Conservation (phyloP, 2,329 filamentous ascomycete species). For the Ascochyta lentis region DNA sequence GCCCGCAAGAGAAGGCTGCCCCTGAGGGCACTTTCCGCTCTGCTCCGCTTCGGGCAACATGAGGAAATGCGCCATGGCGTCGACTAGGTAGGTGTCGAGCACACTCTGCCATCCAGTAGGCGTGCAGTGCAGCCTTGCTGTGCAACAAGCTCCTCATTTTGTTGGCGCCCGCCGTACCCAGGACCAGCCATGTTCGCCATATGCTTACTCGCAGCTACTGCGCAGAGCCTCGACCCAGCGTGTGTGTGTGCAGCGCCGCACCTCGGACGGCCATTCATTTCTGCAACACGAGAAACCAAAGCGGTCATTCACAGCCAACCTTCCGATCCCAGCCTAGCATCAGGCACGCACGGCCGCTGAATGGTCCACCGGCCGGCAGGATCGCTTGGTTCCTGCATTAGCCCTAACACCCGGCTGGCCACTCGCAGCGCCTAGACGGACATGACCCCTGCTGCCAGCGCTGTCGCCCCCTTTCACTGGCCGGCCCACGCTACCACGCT, state of each 20-base stretch:
- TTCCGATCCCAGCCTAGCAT: constrained; percentile 39
- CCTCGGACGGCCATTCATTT: constrained; percentile 35
- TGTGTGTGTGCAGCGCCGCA: constrained; percentile 10
- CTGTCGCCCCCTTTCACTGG: constrained; percentile 41
- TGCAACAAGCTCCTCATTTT: constrained; percentile 12
- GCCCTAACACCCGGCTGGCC: constrained; percentile 37
- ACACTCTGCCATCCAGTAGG: no score
- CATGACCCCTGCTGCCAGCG: constrained; percentile 36
- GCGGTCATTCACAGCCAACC: constrained; percentile 32
- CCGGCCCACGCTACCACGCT: constrained; percentile 45
- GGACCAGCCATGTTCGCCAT: constrained; percentile 30
- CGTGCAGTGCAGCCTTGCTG: constrained; percentile 10
- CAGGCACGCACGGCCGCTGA: constrained; percentile 32
- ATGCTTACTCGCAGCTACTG: constrained; percentile 19
- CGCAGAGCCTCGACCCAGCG: constrained; percentile 32
- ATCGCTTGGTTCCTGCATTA: constrained; percentile 47
- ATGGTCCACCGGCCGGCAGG: constrained; percentile 35
- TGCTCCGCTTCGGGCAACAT: constrained; percentile 4
- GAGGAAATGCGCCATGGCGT: constrained; percentile 1
- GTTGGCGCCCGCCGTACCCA: constrained; percentile 21
- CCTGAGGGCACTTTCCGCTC: constrained; percentile 7
- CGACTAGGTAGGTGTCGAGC: background rate
- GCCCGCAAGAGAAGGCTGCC: constrained; percentile 13
- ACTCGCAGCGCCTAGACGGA: constrained; percentile 36
- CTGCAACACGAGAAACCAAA: constrained; percentile 42